Evolutionary conservation across 176 grass and related monocot genomes (phyloP).

Genomic region (Aegilops speltoides): DNA sequence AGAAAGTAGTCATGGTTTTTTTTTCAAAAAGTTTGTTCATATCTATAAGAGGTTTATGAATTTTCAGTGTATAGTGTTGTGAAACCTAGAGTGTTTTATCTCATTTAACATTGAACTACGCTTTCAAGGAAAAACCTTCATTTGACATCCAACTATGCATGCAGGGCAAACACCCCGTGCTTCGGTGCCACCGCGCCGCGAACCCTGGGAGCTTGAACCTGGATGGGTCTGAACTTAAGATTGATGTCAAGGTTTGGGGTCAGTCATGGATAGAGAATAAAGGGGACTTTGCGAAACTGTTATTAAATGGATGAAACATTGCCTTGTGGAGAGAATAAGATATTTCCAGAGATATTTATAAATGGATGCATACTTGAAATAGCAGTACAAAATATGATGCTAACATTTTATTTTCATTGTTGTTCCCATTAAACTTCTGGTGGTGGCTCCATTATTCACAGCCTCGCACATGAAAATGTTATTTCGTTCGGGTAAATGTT

Average conservation of each 20-base stretch:
- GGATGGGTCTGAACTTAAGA: neutral
- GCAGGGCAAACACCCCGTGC: neutral
- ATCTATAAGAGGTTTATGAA: neutral
- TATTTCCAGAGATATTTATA: neutral
- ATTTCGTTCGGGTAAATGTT: too few relatives aligned
- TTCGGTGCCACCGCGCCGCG: neutral
- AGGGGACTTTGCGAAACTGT: neutral
- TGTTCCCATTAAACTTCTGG: neutral
- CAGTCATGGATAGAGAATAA: too few relatives aligned
- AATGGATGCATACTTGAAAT: neutral
- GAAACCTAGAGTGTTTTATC: neutral
- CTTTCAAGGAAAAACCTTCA: neutral
- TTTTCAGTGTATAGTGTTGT: neutral
- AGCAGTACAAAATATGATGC: neutral
- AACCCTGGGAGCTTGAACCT: neutral
- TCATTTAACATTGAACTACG: neutral
- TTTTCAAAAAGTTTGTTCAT: neutral
- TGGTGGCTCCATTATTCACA: neutral
- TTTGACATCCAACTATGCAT: neutral
- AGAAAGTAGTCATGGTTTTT: neutral
- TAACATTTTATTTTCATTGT: neutral
- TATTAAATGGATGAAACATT: neutral
- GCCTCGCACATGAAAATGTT: neutral
- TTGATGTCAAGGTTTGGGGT: neutral
- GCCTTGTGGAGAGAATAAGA: neutral